A percentile compares a stretch with the other conserved stretches of the same genome.
Evolutionary conservation across 805 yeast genomes (phyloP).

Genomic region (Lachancea cidri): DNA sequence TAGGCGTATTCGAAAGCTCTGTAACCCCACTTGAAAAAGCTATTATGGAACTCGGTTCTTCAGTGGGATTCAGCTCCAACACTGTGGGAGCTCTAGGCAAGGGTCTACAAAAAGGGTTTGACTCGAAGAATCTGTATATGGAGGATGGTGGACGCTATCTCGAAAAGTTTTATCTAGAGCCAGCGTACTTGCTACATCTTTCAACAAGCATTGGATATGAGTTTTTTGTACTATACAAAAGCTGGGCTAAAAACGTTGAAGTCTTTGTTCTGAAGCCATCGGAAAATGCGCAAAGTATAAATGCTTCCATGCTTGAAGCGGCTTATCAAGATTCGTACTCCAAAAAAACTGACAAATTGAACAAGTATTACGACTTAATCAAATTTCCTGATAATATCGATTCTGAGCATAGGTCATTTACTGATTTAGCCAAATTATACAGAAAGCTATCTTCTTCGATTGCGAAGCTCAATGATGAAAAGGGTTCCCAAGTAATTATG

Average conservation of each 20-base stretch:
- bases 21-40: constrained; percentile 66
- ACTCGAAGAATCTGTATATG: constrained; percentile 47
- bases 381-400: constrained; percentile 47
- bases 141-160: constrained; percentile 51
- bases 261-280: constrained; percentile 67
- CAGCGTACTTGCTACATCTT: constrained; percentile 63
- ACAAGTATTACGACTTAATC: constrained; percentile 42
- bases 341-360: constrained; percentile 42
- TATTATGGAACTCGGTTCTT: constrained; percentile 70
- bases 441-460: constrained; percentile 52
- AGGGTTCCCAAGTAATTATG: constrained; percentile 58
- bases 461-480: constrained; percentile 55
- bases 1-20: constrained; percentile 73
- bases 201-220: constrained; percentile 67
- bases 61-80: constrained; percentile 62
- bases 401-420: constrained; percentile 52
- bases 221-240: constrained; percentile 59
- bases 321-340: constrained; percentile 51
- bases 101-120: constrained; percentile 83
- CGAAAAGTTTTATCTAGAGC: constrained; percentile 47
- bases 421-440: constrained; percentile 50
- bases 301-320: constrained; percentile 34
- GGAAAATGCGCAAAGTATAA: constrained; percentile 48
- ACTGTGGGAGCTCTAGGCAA: constrained; percentile 79
- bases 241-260: constrained; percentile 49